Percentiles rank a stretch among this genome's conserved stretches.
Evolutionary conservation across 768 basidiomycete genomes (phyloP).

Genomic region (Rhizopogon vulgaris): DNA sequence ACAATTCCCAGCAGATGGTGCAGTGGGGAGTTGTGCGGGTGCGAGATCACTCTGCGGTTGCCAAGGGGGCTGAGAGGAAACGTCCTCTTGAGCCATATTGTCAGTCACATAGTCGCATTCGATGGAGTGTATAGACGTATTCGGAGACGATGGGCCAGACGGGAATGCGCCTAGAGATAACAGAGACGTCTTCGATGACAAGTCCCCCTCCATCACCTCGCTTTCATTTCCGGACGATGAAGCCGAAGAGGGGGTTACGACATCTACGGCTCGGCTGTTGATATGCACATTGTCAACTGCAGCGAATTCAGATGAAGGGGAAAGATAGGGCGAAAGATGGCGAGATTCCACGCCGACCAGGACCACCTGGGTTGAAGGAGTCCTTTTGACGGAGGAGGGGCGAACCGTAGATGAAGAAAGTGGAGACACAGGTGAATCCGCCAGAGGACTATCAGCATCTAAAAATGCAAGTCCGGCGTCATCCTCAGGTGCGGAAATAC

Average conservation of each 20-base stretch:
- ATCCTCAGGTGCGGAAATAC: neutral
- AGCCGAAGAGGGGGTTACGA: neutral
- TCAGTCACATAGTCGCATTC: conserved; percentile 4
- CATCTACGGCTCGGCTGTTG: neutral
- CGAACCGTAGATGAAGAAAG: neutral
- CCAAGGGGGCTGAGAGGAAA: neutral
- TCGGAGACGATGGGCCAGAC: conserved; percentile 17
- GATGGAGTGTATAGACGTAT: conserved; percentile 19
- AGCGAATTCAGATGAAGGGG: neutral
- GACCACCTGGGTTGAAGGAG: neutral
- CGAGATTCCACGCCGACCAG: neutral
- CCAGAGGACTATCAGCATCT: neutral
- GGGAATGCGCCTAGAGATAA: conserved; percentile 6
- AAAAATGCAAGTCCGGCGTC: neutral
- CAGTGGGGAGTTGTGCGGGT: neutral
- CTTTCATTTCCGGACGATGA: neutral
- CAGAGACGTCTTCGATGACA: conserved; percentile 11
- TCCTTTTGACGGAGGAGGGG: neutral
- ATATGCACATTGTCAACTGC: neutral
- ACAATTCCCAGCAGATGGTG: neutral
- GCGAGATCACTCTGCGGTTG: neutral
- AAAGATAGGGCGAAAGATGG: neutral
- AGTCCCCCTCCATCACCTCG: conserved; percentile 4
- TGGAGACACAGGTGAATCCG: too few species aligned
- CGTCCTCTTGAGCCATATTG: neutral